These are phyloP conservation scores for Withania somnifera DNA, from an alignment of 305 asterid species.

Conservation along the genomic window DNA sequence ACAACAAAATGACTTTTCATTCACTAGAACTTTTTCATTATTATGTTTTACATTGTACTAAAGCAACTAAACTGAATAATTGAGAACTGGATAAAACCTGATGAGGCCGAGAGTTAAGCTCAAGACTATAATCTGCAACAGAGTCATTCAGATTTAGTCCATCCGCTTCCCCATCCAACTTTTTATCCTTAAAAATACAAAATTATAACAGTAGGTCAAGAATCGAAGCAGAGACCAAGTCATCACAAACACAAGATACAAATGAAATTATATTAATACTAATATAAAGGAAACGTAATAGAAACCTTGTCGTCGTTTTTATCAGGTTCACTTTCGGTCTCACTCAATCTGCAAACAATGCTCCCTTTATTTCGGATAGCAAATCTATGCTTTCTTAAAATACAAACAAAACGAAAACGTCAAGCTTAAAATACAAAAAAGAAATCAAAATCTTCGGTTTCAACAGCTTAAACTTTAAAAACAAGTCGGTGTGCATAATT, in stretches of 20 bases:
- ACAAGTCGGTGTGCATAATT: background rate
- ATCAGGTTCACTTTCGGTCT: conserved; percentile 18
- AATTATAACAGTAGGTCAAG: conserved; percentile 3
- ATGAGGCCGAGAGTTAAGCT: conserved; percentile 25
- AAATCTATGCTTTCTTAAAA: conserved; percentile 3
- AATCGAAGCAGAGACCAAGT: too few species aligned
- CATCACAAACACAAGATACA: background rate
- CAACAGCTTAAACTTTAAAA: background rate
- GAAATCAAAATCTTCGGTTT: background rate
- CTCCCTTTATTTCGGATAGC: conserved; percentile 27
- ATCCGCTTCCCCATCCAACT: conserved; percentile 13
- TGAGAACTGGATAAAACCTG: conserved; percentile 9
- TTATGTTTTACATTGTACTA: background rate
- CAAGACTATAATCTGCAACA: conserved; percentile 9
- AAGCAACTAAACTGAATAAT: background rate
- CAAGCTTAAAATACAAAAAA: background rate
- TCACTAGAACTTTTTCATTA: background rate
- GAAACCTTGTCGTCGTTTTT: conserved; percentile 41
- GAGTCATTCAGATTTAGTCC: conserved; percentile 15
- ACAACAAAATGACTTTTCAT: background rate
- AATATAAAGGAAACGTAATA: too few species aligned
- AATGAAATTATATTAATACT: background rate
- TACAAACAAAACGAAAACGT: too few species aligned
- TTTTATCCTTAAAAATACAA: conserved; percentile 40
- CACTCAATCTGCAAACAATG: conserved; percentile 42